Conservation (phyloP, 768 basidiomycete species). For the Sarcomyxa edulis region DNA sequence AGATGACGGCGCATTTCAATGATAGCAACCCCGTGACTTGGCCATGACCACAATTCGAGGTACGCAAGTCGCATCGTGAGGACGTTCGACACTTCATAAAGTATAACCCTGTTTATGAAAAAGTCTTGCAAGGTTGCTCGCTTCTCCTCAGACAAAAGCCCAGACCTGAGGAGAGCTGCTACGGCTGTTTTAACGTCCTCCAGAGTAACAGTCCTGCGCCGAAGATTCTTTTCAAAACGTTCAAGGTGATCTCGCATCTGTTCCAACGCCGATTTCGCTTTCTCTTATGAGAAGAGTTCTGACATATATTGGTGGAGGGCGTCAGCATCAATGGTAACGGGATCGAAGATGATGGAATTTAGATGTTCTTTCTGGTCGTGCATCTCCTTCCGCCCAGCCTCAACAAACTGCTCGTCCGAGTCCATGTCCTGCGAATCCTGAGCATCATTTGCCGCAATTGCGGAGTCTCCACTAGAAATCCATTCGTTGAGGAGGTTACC, state of each 20-base stretch:
- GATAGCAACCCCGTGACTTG: constrained; percentile 26
- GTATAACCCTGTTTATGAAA: constrained; percentile 27
- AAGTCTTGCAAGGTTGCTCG: constrained; percentile 36
- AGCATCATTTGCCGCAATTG: constrained; percentile 14
- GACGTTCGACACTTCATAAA: constrained; percentile 38
- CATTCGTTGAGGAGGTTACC: constrained; percentile 39
- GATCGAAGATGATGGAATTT: constrained; percentile 34
- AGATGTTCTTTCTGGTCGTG: constrained; percentile 35
- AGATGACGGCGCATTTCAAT: constrained; percentile 43
- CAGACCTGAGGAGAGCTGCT: constrained; percentile 26
- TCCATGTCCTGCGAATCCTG: constrained; percentile 4
- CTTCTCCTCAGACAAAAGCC: constrained; percentile 34
- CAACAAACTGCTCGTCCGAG: constrained; percentile 16
- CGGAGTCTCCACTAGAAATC: constrained; percentile 36
- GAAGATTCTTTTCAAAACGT: constrained; percentile 21
- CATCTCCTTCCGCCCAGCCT: constrained; percentile 35
- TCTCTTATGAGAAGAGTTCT: constrained; percentile 28
- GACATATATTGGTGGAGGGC: constrained; percentile 29
- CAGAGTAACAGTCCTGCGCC: constrained; percentile 16
- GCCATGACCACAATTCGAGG: constrained; percentile 39
- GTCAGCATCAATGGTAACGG: constrained; percentile 24
- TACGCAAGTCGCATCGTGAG: constrained; percentile 39
- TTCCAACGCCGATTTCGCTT: constrained; percentile 22
- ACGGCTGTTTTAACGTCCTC: constrained; percentile 26
- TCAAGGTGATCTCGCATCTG: constrained; percentile 23